These are phyloP conservation scores for Aspergillus japonicus DNA, from an alignment of 2,329 filamentous ascomycete genomes.

Conservation along the genomic window DNA sequence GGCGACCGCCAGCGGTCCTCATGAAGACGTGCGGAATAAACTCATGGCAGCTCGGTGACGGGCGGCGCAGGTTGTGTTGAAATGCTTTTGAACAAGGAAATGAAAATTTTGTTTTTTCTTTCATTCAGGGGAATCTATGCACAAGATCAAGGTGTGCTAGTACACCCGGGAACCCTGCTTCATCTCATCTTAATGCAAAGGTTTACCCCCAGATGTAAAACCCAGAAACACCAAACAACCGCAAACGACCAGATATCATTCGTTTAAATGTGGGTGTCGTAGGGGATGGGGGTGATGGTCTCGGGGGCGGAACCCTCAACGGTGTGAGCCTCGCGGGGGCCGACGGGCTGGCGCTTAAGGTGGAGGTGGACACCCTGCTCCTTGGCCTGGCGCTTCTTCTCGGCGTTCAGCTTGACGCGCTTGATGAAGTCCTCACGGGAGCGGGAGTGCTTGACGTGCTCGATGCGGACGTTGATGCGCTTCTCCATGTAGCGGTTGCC, in stretches of 20 bases:
- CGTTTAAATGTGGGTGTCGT: slow-evolving; percentile 96
- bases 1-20: neutral
- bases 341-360: slow-evolving; percentile 85
- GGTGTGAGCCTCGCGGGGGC: slow-evolving; percentile 76
- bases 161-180: slow-evolving; percentile 38
- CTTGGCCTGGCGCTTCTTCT: slow-evolving; percentile 90
- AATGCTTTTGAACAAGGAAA: slow-evolving; percentile 19
- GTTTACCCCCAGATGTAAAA: slow-evolving; percentile 34
- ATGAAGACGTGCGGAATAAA: neutral
- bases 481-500: slow-evolving; percentile 99
- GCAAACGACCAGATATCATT: slow-evolving; percentile 32
- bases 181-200: slow-evolving; percentile 42
- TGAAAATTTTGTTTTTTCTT: slow-evolving; percentile 40
- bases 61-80: neutral
- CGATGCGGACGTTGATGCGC: slow-evolving; percentile 97
- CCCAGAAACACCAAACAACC: slow-evolving; percentile 39
- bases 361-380: slow-evolving; percentile 79
- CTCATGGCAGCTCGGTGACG: neutral
- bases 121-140: slow-evolving; percentile 48
- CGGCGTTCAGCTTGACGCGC: slow-evolving; percentile 95
- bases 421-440: slow-evolving; percentile 95
- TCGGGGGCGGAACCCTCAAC: slow-evolving; percentile 85
- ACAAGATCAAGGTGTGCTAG: slow-evolving; percentile 40
- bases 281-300: slow-evolving; percentile 86
- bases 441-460: slow-evolving; percentile 93